Base-by-base conservation (phyloP, 805 yeast species). In the Yarrowia osloensis region DNA sequence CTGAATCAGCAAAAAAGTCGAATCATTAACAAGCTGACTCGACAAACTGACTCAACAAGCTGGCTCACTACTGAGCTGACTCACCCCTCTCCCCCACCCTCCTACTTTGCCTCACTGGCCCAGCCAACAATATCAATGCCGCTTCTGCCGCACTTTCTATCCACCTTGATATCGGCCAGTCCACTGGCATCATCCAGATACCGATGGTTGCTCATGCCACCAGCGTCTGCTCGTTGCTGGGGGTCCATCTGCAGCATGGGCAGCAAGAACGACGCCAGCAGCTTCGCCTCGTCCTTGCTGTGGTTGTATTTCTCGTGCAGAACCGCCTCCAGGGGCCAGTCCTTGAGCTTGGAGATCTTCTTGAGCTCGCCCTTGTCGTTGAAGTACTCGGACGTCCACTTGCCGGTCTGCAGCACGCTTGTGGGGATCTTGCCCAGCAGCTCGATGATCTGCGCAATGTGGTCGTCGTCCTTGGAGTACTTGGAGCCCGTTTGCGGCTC, bases 111-210 rank as follows among this genome's bases (percentile, higher is more conserved):
- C 75, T 91, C 97, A 68, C 79, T 80, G 31, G 86, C 84, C 99
- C 99, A 95, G 4, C 98, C 99, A 3, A 87, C 86, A 57, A 95
- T 90, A 78, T 91, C 98, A 65, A 85, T 87, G 35, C 98, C 98
- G n/a, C 86, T 78, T 0, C 90, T 88, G 33, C 91, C 91, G 7
- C 88, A 83, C 33, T 87, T 87, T 71, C 97, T 81, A 73, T 90
- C 97, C 3, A 89, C 78, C 3, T 77, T 79, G 15, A 89, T 85
- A 71, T 86, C 82, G 68, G 89, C 95, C 75, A 89, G 81, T 0
- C 96, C 96, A 37, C 85, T 76, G 0, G 94, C 91, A 74, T 90
- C 96, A 7, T 76, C 75, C 29, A 85, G 74, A 97, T 97, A 92
- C 13, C 88, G 87, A 75, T 92, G 97, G 73, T 91, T 89, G 2